Evolutionary conservation across 1,284 basidiomycete genomes (phyloP).

Genomic region (Cutaneotrichosporon spelunceum): DNA sequence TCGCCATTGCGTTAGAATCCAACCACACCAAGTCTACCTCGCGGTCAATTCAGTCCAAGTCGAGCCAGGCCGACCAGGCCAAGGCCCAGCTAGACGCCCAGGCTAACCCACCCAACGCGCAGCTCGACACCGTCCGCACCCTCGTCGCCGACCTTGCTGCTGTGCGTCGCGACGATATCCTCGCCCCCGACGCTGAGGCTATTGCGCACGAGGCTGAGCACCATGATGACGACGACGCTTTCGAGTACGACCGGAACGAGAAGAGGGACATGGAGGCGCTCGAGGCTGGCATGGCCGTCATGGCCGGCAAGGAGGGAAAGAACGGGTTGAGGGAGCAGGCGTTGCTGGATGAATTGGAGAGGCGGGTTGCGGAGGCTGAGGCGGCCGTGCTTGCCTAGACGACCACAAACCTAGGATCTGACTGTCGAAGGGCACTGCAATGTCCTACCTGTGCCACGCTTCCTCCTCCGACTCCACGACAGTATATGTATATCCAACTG

Average conservation of each 20-base stretch:
- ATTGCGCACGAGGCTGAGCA: conserved; percentile 44
- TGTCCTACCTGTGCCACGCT: no score
- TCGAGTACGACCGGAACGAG: conserved; percentile 60
- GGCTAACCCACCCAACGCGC: conserved; percentile 50
- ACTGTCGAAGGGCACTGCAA: no score
- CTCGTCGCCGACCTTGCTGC: conserved; percentile 50
- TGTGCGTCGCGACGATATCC: conserved; percentile 38
- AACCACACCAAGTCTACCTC: no score
- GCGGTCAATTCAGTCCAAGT: no score
- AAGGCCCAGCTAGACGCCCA: no score
- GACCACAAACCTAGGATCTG: no score
- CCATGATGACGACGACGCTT: conserved; percentile 56
- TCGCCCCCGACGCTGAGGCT: conserved; percentile 45
- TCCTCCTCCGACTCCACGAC: no score
- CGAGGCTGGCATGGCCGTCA: conserved; percentile 44
- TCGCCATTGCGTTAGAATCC: conserved; percentile 29
- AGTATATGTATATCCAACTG: background rate
- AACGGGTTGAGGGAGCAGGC: conserved; percentile 31
- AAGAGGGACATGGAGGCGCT: conserved; percentile 54
- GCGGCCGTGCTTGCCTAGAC: background rate
- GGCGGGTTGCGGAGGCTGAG: conserved; percentile 13
- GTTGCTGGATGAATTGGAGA: conserved; percentile 54
- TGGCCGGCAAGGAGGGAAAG: conserved; percentile 49
- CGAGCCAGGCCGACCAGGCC: no score
- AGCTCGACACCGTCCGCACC: conserved; percentile 64